Conservation (phyloP, 306 rosid genomes). For the Geum urbanum region DNA sequence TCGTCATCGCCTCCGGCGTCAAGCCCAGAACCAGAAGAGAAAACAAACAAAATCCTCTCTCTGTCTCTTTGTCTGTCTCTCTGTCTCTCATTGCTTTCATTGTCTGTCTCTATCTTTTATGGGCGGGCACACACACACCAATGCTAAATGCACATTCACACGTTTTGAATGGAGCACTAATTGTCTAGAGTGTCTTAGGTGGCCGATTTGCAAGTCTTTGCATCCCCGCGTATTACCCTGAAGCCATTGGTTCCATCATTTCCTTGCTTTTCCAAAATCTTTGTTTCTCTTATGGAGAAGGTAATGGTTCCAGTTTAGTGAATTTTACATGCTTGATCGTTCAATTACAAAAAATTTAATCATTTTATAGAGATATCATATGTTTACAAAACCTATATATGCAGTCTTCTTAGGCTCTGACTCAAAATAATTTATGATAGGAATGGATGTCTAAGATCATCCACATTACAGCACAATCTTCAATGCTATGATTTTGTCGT, state of each 20-base stretch:
- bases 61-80: no score
- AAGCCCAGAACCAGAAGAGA: no score
- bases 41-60: no score
- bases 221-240: slow-evolving; percentile 78
- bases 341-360: neutral
- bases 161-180: slow-evolving; percentile 23
- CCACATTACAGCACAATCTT: neutral
- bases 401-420: neutral
- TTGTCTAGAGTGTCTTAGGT: slow-evolving; percentile 44
- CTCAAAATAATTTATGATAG: neutral
- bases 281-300: slow-evolving; percentile 94
- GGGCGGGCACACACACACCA: neutral
- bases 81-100: no score
- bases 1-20: no score
- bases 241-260: slow-evolving; percentile 83
- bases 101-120: neutral
- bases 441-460: neutral
- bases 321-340: slow-evolving; percentile 11
- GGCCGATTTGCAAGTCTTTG: slow-evolving; percentile 88
- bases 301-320: slow-evolving; percentile 28
- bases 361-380: neutral
- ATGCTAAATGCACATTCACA: no score
- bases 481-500: neutral
- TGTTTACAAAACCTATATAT: slow-evolving; percentile 13
- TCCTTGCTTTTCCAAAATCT: slow-evolving; percentile 82